Evolutionary conservation across 2,329 filamentous ascomycete species (phyloP).

Genomic region (Calonectria fujianensis): DNA sequence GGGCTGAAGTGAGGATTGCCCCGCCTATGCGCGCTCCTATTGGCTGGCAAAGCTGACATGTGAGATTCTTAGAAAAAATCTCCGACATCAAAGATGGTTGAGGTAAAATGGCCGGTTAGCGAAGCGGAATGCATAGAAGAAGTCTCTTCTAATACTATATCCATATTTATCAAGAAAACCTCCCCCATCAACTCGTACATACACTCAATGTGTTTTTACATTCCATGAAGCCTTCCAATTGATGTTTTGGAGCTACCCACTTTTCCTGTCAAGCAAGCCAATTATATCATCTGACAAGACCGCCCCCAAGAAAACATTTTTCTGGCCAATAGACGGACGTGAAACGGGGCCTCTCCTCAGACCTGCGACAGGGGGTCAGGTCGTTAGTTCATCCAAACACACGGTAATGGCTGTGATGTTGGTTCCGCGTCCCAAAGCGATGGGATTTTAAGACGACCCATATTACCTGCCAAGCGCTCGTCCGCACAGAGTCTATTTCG

Average conservation of each 20-base stretch:
- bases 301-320: neutral
- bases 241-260: neutral
- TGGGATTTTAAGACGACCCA: constrained; percentile 13
- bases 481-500: neutral
- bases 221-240: neutral
- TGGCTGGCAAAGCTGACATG: constrained; percentile 1
- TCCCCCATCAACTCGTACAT: neutral
- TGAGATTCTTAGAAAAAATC: neutral
- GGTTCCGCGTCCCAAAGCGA: neutral
- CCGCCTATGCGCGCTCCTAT: neutral
- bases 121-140: neutral
- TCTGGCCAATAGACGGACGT: neutral
- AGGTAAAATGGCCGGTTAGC: neutral
- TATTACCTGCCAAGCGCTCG: neutral
- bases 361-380: constrained; percentile 1
- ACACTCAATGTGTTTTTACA: neutral
- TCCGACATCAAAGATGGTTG: too few species aligned
- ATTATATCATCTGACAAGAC: neutral
- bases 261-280: neutral
- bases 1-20: constrained; percentile 11
- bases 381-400: constrained; percentile 8
- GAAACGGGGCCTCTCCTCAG: neutral
- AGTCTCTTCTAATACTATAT: neutral
- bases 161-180: neutral
- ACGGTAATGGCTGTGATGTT: constrained; percentile 10